These are phyloP conservation scores for Botrytis hyacinthi DNA, from an alignment of 2,329 filamentous ascomycete genomes.

Conservation along the genomic window DNA sequence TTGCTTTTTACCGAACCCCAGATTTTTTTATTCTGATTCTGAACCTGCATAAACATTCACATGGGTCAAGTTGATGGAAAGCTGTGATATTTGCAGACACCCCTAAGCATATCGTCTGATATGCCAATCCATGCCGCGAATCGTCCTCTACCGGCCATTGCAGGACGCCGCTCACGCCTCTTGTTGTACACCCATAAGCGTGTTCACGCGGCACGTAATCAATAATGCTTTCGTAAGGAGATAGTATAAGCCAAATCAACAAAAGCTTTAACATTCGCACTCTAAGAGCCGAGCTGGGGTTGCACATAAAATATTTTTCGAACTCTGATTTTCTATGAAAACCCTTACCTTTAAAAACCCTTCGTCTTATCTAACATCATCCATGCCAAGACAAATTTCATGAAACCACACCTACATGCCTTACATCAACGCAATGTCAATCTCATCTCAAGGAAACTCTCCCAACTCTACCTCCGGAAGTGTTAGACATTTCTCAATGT, in stretches of 20 bases:
- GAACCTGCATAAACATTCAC: constrained; percentile 36
- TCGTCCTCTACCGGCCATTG: background rate
- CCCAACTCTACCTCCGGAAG: constrained; percentile 33
- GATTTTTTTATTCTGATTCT: constrained; percentile 28
- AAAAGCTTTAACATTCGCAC: constrained; percentile 19
- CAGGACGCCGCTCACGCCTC: constrained; percentile 9
- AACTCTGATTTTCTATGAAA: constrained; percentile 1
- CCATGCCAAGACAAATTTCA: constrained; percentile 16
- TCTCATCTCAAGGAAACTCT: constrained; percentile 36
- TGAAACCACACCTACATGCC: constrained; percentile 24
- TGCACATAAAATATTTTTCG: constrained; percentile 15
- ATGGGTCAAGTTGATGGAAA: constrained; percentile 25
- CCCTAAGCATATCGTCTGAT: constrained; percentile 34
- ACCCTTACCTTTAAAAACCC: background rate
- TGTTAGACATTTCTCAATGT: constrained; percentile 35
- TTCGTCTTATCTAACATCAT: background rate
- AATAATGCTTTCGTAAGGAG: constrained; percentile 25
- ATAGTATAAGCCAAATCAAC: constrained; percentile 29
- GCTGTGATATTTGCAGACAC: constrained; percentile 21
- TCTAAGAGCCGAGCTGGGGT: constrained; percentile 15
- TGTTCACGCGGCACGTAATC: constrained; percentile 30
- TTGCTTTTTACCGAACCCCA: constrained; percentile 36
- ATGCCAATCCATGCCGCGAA: constrained; percentile 27
- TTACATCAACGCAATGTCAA: constrained; percentile 34
- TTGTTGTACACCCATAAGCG: constrained; percentile 8